Evolutionary conservation across 805 yeast genomes (phyloP), one percentile per base, ranked within the genome.

Genomic region (Starmerella gropengiesseri): DNA sequence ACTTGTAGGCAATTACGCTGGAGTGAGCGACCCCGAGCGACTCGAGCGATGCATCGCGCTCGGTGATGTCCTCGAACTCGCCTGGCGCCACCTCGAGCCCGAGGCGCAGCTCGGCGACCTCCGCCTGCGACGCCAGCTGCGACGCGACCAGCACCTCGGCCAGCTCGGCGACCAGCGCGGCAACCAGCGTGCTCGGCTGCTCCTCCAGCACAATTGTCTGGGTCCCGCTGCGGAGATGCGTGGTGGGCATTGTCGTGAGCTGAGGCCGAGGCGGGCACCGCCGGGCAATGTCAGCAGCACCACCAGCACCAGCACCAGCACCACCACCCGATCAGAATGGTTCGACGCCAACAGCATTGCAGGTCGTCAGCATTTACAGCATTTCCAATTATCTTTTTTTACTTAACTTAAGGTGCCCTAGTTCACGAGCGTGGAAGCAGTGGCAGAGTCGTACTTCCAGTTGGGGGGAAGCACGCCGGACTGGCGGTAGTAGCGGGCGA

Each of bases 391-490:
- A 33, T 27, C 27, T 34, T 26, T n/a, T n/a, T 31, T 43, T 43
- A 43, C 31, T 46, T 45, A 45, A 45, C 36, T 45, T 45, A 45
- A 20, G 40, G 27, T 29, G 40, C 43, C 53, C 73, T 86, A 91
- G 83, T 89, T 89, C 67, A 91, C 99, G 73, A 91, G 80, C 72
- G 99, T 94, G 65, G 98, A 91, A 68, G 99, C 99, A 67, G 98
- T 91, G 68, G 98, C 95, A 61, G 98, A 89, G 78, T 91, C 99
- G 94, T 83, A 91, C 78, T 91, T 91, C 99, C 99, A 91, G 91
- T 82, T 87, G 70, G 99, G 97, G 64, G 99, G 98, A 68, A 91
- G 81, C 64, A 91, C 97, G 66, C 94, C 77, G 64, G 85, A 95
- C 64, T 95, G 84, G 85, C 95, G 89, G 95, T 91, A 91, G 93